phyloP scores from a whole-genome alignment of 768 basidiomycete species.

The Pulveroboletus sp. region DNA sequence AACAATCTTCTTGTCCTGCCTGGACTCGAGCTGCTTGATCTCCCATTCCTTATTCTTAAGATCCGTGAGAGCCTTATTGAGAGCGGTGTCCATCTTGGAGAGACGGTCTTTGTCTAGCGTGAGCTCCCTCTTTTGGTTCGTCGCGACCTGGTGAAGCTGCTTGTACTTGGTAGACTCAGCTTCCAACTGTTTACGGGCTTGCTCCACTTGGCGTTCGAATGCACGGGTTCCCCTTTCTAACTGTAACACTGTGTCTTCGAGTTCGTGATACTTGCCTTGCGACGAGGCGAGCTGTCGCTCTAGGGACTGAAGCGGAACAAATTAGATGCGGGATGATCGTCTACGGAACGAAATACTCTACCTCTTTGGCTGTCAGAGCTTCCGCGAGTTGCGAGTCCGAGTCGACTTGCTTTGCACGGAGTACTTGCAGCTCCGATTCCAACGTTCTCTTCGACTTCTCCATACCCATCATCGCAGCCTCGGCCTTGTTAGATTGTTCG shows the following conservation, averaged over 20 bases:
- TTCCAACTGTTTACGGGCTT: slow-evolving; percentile 69
- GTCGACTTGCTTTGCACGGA: slow-evolving; percentile 70
- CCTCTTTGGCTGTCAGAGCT: slow-evolving; percentile 69
- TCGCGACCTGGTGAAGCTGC: slow-evolving; percentile 66
- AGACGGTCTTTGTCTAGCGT: slow-evolving; percentile 64
- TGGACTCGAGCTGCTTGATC: slow-evolving; percentile 78
- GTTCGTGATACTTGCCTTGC: slow-evolving; percentile 75
- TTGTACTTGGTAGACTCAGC: slow-evolving; percentile 68
- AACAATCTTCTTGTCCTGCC: slow-evolving; percentile 96
- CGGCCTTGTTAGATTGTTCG: slow-evolving; percentile 47
- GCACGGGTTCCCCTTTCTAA: slow-evolving; percentile 80
- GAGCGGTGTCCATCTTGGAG: slow-evolving; percentile 71
- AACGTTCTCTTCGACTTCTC: slow-evolving; percentile 66
- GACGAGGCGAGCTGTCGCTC: slow-evolving; percentile 74
- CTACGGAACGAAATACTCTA: slow-evolving; percentile 30
- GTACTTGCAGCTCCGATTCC: slow-evolving; percentile 70
- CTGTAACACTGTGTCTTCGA: slow-evolving; percentile 85
- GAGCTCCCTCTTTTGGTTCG: slow-evolving; percentile 68
- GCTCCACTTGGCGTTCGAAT: slow-evolving; percentile 71
- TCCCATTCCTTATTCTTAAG: slow-evolving; percentile 83
- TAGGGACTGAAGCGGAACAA: slow-evolving; percentile 47
- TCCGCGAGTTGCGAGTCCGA: slow-evolving; percentile 63
- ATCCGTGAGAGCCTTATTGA: slow-evolving; percentile 78
- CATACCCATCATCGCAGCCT: slow-evolving; percentile 49
- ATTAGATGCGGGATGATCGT: not conserved